Conservation (phyloP, 768 basidiomycete species). For the Rhizopogon roseolus region DNA sequence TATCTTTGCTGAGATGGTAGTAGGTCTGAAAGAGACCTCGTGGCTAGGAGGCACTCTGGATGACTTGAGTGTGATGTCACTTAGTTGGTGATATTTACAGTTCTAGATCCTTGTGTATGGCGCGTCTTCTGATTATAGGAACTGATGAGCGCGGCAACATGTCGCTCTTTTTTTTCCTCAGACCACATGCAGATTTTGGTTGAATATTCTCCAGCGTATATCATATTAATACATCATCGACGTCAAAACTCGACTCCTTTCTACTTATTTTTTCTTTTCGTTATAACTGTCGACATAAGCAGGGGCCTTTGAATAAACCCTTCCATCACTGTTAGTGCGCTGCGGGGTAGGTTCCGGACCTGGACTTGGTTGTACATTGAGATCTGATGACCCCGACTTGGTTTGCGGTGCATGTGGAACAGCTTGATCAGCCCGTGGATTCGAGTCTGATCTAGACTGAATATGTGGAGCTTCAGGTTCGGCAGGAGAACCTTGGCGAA, state of each 20-base stretch:
- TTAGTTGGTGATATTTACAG: constrained; percentile 6
- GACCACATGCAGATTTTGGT: too few relatives aligned
- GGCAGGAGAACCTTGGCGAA: not conserved
- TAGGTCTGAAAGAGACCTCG: not conserved
- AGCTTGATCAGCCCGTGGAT: not conserved
- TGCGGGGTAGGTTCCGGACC: constrained; percentile 5
- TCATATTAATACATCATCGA: not conserved
- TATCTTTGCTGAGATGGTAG: not conserved
- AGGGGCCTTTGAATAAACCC: constrained; percentile 7
- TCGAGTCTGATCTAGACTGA: not conserved
- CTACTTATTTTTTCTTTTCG: not conserved
- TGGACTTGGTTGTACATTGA: constrained; percentile 2
- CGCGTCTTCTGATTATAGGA: too few relatives aligned
- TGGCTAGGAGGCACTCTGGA: constrained; percentile 12
- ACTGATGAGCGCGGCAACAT: too few relatives aligned
- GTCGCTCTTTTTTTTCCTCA: too few relatives aligned
- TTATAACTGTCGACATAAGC: constrained; percentile 1
- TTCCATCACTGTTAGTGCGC: constrained; percentile 3
- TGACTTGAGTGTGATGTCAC: constrained; percentile 23
- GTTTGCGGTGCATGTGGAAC: constrained; percentile 5
- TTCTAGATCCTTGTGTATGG: not conserved
- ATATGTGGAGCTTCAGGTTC: not conserved
- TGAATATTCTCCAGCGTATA: too few relatives aligned
- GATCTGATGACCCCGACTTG: constrained; percentile 1
- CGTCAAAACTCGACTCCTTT: not conserved